Base-by-base conservation (phyloP, 805 yeast species). In the Candida piceae region DNA sequence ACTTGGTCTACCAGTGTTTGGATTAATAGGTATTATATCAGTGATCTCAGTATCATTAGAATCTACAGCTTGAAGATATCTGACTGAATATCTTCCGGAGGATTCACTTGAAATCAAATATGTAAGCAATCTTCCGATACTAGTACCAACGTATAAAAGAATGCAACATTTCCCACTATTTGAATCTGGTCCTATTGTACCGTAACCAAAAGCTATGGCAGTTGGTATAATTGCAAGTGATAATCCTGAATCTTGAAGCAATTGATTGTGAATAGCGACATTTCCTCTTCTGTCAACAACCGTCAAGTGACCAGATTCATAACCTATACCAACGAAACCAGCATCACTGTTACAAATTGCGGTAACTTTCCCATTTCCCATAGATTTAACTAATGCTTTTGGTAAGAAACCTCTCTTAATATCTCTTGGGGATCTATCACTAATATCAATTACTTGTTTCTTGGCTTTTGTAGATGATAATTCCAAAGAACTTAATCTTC, bases 291-390 rank as follows among this genome's bases (percentile, higher is more conserved):
- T 67, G 60, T 90, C 97, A 40, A 89, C 63, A 0, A 90, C 78
- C 2, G 81, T 60, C 13, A 90, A 43, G 24, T 76, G 69, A n/a
- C 97, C 97, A 11, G 79, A 71, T 31, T 71, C 72, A 56, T 83
- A 87, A 1, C 84, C 95, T 29, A 85, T 66, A 0, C 84, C 93
- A 7, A 83, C 84, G 63, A 93, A 89, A 0, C 96, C 96, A 33
- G 87, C 68, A 44, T 81, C 73, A 42, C 89, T 80, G 57, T 84
- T 74, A 37, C 72, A 69, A 33, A 89, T 42, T 1, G 84, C 73
- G 0, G 89, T 66, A 8, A 84, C 79, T 4, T 55, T 55, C 0
- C 78, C 76, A 34, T 58, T 53, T 25, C 61, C 60, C 26, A 40
- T 25, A 9, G 63, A 53, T 13, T 72, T 69, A 28, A 69, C 63